Evolutionary conservation across 176 grass and related monocot species (phyloP).

Genomic region (Oryza officinalis): DNA sequence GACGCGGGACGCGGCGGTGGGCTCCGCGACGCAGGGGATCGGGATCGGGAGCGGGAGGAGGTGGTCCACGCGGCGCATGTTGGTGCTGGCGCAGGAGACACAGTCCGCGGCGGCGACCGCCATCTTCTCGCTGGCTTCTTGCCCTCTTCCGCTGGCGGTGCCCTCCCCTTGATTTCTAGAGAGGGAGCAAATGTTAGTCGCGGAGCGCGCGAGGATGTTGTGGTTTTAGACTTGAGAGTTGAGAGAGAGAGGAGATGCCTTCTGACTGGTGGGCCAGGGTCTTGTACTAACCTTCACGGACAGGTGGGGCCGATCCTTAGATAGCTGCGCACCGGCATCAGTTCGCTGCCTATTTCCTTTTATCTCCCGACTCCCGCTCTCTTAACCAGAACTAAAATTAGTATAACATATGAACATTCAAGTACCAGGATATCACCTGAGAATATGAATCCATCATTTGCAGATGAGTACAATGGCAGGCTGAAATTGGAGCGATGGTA

Average conservation of each 20-base stretch:
- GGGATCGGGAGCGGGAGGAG: conserved; percentile 36
- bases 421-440: neutral
- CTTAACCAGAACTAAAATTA: neutral
- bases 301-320: neutral
- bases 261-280: neutral
- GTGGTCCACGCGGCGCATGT: conserved; percentile 39
- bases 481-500: neutral
- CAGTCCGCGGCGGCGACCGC: conserved; percentile 38
- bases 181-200: neutral
- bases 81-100: conserved; percentile 46
- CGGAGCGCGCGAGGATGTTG: conserved; percentile 22
- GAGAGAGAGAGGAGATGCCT: neutral
- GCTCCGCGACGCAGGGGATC: conserved; percentile 47
- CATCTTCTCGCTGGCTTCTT: conserved; percentile 44
- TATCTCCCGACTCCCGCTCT: neutral
- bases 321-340: neutral
- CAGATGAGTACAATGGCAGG: neutral
- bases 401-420: neutral
- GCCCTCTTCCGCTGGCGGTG: conserved; percentile 1
- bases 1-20: conserved; percentile 42
- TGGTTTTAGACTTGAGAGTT: neutral
- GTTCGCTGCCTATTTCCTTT: neutral
- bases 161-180: neutral
- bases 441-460: neutral
- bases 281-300: neutral